Evolutionary conservation across 2,329 filamentous ascomycete species (phyloP), one percentile per base, ranked within the genome.

Genomic region (Elsinoe necatrix): DNA sequence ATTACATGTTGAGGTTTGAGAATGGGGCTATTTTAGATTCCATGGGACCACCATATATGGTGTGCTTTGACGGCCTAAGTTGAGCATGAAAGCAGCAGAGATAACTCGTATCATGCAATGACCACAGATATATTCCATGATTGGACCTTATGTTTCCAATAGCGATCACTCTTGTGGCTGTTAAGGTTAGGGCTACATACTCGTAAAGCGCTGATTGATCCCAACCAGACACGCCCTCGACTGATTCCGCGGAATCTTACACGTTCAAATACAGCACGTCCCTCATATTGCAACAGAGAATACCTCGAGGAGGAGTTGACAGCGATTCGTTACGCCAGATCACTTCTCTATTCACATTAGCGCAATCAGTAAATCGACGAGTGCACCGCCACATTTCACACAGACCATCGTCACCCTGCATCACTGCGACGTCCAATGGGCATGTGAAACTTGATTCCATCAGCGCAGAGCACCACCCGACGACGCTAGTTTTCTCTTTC

Each of bases 371-470:
- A 16, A 50, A 50, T 50, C 25, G n/a, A 34, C 29, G 31, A 25
- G 14, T 18, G 48, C 48, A 52, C 48, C 48, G 48, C 48, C 48
- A 52, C 48, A 52, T 20, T 37, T 37, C 20, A 14, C 29, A 20
- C 25, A 29, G 29, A 52, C 18, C 25, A 18, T 20, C 45, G 27
- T 52, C 48, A 52, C 29, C 31, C 20, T 21, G 48, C 48, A 37
- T 52, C 48, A 52, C 48, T 45, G 41, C 41, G 41, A 20, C 41
- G 41, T 21, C 45, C 45, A 50, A 50, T 31, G 14, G 39, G 25
- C 48, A 52, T 52, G 48, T 52, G 29, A 52, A 52, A 37, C 48
- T 39, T 52, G 48, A 52, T 52, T 52, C 48, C 6, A 25, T 16
- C 9, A 23, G 25, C 48, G 48, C 48, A 52, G 29, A 34, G 25